A percentile compares a stretch with the other conserved stretches of the same genome.
Conservation (phyloP, 73 alveolate genomes). For the Symbiodinium natans region DNA sequence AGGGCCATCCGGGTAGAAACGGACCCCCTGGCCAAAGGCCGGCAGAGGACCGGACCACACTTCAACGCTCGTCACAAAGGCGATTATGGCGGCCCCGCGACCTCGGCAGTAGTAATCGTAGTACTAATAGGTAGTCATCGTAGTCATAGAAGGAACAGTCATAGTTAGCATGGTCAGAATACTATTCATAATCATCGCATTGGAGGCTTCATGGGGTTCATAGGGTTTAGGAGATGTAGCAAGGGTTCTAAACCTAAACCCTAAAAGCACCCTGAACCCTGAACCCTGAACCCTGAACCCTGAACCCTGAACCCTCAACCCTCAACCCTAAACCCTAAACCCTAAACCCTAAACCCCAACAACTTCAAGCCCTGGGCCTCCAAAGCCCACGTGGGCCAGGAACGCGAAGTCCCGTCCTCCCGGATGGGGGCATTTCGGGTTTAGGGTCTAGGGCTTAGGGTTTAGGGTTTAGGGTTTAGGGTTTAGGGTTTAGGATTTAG, state of each 20-base stretch:
- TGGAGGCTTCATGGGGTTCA: too few species aligned
- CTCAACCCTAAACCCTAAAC: neutral
- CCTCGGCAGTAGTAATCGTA: neutral
- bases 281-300: neutral
- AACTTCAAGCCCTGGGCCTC: neutral
- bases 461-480: neutral
- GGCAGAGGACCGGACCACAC: neutral
- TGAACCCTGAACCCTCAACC: neutral
- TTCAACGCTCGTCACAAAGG: neutral
- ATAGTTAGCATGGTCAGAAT: too few species aligned
- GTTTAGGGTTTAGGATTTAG: neutral
- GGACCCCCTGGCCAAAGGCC: too few species aligned
- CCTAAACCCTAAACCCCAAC: neutral
- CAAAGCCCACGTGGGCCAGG: conserved; percentile 70
- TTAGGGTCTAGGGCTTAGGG: neutral
- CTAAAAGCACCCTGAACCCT: neutral
- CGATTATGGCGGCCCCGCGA: neutral
- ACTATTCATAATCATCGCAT: neutral
- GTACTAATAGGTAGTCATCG: too few species aligned
- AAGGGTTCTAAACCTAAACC: neutral
- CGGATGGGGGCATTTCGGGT: neutral
- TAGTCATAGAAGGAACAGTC: too few species aligned
- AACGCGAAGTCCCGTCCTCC: conserved; percentile 61
- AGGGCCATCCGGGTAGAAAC: too few species aligned
- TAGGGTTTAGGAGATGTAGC: neutral